Percentiles rank a stretch among this genome's conserved stretches.
Evolutionary conservation across 2,329 filamentous ascomycete species (phyloP).

Genomic region (Sarocladium oryzae): DNA sequence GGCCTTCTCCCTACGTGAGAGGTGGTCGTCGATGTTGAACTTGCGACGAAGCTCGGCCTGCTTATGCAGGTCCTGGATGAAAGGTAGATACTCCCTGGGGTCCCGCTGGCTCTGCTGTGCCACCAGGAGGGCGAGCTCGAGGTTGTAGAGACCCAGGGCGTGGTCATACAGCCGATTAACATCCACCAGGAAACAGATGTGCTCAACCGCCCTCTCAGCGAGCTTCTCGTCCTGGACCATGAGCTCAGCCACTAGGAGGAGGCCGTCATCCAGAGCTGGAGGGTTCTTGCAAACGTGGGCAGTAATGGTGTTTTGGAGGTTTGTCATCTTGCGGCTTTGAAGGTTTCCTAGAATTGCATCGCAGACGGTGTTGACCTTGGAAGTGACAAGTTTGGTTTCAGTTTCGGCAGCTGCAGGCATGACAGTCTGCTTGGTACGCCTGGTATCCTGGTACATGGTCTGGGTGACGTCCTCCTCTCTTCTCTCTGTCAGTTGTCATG

Average conservation of each 20-base stretch:
- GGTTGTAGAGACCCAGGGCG: conserved; percentile 82
- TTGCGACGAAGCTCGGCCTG: conserved; percentile 63
- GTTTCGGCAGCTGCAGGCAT: conserved; percentile 5
- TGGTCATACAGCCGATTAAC: conserved; percentile 88
- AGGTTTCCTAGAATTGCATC: conserved; percentile 72
- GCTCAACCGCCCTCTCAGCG: conserved; percentile 84
- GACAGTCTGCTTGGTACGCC: conserved; percentile 31
- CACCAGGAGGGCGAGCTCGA: conserved; percentile 82
- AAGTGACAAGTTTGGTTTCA: conserved; percentile 10
- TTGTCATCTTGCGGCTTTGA: conserved; percentile 49
- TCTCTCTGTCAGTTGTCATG: conserved; percentile 21
- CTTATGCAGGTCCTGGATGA: conserved; percentile 79
- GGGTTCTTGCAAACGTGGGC: conserved; percentile 91
- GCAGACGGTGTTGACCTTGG: conserved; percentile 83
- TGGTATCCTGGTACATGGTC: conserved; percentile 88
- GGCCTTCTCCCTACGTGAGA: conserved; percentile 71
- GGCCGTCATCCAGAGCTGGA: conserved; percentile 79
- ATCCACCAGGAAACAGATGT: conserved; percentile 96
- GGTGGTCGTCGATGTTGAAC: conserved; percentile 84
- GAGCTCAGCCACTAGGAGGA: conserved; percentile 71
- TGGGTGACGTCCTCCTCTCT: conserved; percentile 88
- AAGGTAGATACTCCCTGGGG: conserved; percentile 89
- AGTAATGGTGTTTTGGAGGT: conserved; percentile 89
- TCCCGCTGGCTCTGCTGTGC: conserved; percentile 96
- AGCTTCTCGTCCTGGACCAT: conserved; percentile 61